Evolutionary conservation across 768 basidiomycete genomes (phyloP), one percentile per base, ranked within the genome.

Genomic region (Lactarius trivialis): DNA sequence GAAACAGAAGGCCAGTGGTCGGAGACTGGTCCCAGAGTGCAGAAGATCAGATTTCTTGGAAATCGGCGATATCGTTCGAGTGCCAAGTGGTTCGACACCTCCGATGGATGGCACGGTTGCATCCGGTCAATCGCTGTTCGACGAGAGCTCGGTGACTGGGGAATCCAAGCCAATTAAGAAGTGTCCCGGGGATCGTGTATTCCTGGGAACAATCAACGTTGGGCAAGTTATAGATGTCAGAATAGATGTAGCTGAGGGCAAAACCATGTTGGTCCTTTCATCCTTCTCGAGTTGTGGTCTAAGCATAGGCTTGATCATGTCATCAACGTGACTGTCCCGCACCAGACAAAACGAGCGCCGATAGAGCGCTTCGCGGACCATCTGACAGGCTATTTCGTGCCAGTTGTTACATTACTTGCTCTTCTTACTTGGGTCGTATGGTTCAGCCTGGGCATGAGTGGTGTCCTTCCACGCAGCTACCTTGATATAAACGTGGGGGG

Each of bases 111-210:
- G 88, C 1, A 81, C 76, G 0, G 76, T 94, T 52, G 73, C 87
- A 8, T 72, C 78, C 4, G 77, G 78, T 3, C 64, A 72, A 0
- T 75, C 78, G 2, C 72, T 75, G 0, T 91, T 94, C 65, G 90
- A 93, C 67, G 92, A 94, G 70, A 89, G 89, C 64, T 91, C 88
- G 3, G 76, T 94, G 55, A 94, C 93, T 0, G 92, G 92, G 4
- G 92, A 94, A 72, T 84, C 85, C 15, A 76, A 74, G 49, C 81
- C 78, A 0, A 79, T 92, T 30, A 74, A 70, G 64, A 94, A 94
- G 70, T 63, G 63, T 2, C 49, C 70, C 1, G 86, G 86, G 15
- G 91, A 92, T 70, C 75, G 75, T 45, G 81, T 94, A 26, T 88
- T 81, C 68, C 80, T 89, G 1, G 93, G 92, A 2, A 91, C 92